Percentiles rank a stretch among this genome's conserved stretches.
Evolutionary conservation across 805 yeast genomes (phyloP).

Genomic region (Vanderwaltozyma tropicalis): DNA sequence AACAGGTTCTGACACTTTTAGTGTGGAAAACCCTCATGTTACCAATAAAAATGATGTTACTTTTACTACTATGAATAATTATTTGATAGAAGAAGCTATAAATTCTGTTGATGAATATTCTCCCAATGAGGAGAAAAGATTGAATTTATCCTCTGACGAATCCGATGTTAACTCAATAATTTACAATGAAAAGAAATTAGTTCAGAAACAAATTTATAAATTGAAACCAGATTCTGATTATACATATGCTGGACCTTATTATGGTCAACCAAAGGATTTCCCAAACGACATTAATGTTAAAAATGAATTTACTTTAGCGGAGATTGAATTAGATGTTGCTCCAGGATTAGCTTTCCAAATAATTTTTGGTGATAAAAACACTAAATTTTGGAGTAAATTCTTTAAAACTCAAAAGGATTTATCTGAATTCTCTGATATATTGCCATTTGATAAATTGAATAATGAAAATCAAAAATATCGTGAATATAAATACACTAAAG

Average conservation of each 20-base stretch:
- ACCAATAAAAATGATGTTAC: not conserved
- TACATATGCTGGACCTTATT: conserved; percentile 53
- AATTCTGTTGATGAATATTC: conserved; percentile 36
- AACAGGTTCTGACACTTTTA: not conserved
- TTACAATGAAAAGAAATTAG: not conserved
- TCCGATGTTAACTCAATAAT: not conserved
- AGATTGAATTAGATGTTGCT: conserved; percentile 53
- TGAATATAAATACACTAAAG: conserved; percentile 58
- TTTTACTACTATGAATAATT: conserved; percentile 6
- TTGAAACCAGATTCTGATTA: conserved; percentile 33
- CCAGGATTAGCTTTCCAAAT: conserved; percentile 63
- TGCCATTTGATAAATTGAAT: conserved; percentile 23
- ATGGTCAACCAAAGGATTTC: conserved; percentile 48
- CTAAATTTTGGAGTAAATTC: conserved; percentile 34
- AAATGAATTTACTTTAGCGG: conserved; percentile 44
- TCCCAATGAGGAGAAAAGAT: conserved; percentile 3
- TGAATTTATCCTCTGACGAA: not conserved
- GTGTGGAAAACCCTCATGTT: not conserved
- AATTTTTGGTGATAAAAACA: conserved; percentile 54
- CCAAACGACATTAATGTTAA: conserved; percentile 35
- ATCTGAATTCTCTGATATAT: conserved; percentile 28
- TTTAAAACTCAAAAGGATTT: conserved; percentile 29
- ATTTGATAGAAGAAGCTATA: conserved; percentile 27
- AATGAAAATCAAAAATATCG: conserved; percentile 35
- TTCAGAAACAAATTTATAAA: conserved; percentile 12